phyloP scores from a whole-genome alignment of 345 rosid genomes.

The Melaleuca alternifolia region DNA sequence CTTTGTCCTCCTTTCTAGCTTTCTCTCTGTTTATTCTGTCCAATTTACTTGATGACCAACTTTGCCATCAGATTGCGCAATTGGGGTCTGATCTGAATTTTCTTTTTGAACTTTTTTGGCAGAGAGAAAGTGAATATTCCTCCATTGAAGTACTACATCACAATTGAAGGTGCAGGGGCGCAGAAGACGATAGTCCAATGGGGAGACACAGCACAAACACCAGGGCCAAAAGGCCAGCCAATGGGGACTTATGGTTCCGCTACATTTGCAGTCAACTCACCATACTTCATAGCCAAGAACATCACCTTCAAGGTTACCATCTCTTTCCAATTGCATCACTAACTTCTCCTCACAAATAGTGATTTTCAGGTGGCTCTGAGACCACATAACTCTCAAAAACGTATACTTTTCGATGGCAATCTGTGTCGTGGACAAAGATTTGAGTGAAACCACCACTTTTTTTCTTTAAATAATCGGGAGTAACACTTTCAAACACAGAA shows the following conservation, averaged over 20 bases:
- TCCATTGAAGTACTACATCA: constrained; percentile 66
- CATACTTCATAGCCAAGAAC: constrained; percentile 83
- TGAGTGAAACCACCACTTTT: background rate
- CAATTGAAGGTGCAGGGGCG: constrained; percentile 90
- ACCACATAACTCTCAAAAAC: fast-evolving
- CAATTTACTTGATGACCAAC: background rate
- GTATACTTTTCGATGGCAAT: background rate
- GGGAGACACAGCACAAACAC: constrained; percentile 95
- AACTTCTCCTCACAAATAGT: background rate
- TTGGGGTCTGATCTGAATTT: background rate
- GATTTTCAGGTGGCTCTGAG: background rate
- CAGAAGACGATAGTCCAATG: constrained; percentile 77
- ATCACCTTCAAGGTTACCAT: constrained; percentile 70
- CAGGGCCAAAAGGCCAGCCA: constrained; percentile 55
- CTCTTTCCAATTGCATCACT: background rate
- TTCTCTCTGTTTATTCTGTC: constrained; percentile 6
- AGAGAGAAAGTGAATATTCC: constrained; percentile 90
- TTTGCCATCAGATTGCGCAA: background rate
- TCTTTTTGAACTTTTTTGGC: background rate
- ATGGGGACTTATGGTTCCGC: constrained; percentile 82
- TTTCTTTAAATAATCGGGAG: background rate
- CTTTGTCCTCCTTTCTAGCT: background rate
- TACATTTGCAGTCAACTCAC: constrained; percentile 82
- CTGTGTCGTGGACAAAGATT: background rate
- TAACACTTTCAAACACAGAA: background rate